Evolutionary conservation across 2,329 filamentous ascomycete genomes (phyloP), one percentile per base, ranked within the genome.

Genomic region (Fusarium oxysporum): DNA sequence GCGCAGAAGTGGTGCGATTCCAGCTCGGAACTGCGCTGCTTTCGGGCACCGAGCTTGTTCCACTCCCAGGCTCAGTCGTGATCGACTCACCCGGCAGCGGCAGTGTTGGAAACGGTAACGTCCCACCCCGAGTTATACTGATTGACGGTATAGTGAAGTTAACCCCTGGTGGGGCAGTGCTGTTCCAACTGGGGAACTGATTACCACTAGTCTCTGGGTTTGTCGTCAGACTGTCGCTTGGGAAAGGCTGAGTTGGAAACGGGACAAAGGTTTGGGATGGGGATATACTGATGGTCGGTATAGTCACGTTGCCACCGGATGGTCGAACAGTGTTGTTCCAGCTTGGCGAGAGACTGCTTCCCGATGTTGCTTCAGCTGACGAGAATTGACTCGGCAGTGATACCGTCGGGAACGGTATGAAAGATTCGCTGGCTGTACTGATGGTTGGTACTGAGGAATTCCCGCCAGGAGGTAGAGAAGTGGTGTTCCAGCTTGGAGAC

Each of bases 1-100:
- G n/a, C 6, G 23, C 11, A 61, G 54, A 53, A 40, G 33, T 13
- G 6, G 70, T 68, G 16, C 48, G 25, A 55, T 60, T 70, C 40
- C 55, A 40, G 33, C 58, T 40, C n/a, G 62, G 35, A 33, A 35
- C 13, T 28, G 21, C 51, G 10, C 35, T 57, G 21, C 7, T 53
- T 8, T 32, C 37, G 6, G 5, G 19, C 11, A 16, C 28, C 3
- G 47, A 60, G n/a, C 19, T 40, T 30, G 47, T 48, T 14, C n/a
- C 16, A 12, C 7, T 23, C 11, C 14, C 6, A n/a, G 64, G 41
- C 6, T 35, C 53, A 40, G 41, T 58, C 11, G 37, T 44, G n/a
- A 17, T 13, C 8, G 41, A 35, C 8, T 37, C 38, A 37, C 48
- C 51, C 1, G 56, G 28, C 2, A 55, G 35, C 5, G 65, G 50